A percentile compares a stretch with the other conserved stretches of the same genome.
Conservation (phyloP, 306 rosid genomes). For the Ammopiptanthus mongolicus region DNA sequence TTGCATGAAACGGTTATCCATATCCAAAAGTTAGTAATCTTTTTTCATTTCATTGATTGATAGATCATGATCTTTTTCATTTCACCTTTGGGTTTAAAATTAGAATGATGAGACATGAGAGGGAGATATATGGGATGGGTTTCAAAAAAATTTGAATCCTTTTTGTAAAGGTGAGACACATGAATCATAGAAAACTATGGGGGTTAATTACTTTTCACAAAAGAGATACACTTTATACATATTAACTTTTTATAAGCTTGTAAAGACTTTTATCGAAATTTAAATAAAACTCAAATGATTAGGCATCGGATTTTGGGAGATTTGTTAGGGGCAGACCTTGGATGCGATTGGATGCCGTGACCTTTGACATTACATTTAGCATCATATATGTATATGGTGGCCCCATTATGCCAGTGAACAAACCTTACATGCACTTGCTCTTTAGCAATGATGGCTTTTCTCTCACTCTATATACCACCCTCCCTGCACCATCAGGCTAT, state of each 20-base stretch:
- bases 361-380: constrained; percentile 40
- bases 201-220: constrained; percentile 35
- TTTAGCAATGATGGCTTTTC: constrained; percentile 52
- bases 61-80: constrained; percentile 60
- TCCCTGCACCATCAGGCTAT: constrained; percentile 14
- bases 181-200: constrained; percentile 17
- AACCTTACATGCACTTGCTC: constrained; percentile 43
- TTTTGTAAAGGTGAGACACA: constrained; percentile 20
- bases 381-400: constrained; percentile 46
- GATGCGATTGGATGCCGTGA: constrained; percentile 23
- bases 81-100: constrained; percentile 46
- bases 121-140: constrained; percentile 16
- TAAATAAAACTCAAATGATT: constrained; percentile 46
- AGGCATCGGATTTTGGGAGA: constrained; percentile 62
- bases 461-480: constrained; percentile 3
- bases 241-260: constrained; percentile 6
- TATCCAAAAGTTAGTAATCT: constrained; percentile 48
- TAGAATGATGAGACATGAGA: constrained; percentile 43
- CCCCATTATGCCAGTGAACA: constrained; percentile 57
- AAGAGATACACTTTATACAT: constrained; percentile 15
- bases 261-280: constrained; percentile 2
- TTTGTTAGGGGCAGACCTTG: constrained; percentile 39
- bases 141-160: constrained; percentile 29
- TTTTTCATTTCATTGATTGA: constrained; percentile 62
- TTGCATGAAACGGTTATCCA: constrained; percentile 31